Evolutionary conservation across 108 stramenopile species (phyloP), one percentile per base, ranked within the genome.

Genomic region (Nitzschia inconspicua): DNA sequence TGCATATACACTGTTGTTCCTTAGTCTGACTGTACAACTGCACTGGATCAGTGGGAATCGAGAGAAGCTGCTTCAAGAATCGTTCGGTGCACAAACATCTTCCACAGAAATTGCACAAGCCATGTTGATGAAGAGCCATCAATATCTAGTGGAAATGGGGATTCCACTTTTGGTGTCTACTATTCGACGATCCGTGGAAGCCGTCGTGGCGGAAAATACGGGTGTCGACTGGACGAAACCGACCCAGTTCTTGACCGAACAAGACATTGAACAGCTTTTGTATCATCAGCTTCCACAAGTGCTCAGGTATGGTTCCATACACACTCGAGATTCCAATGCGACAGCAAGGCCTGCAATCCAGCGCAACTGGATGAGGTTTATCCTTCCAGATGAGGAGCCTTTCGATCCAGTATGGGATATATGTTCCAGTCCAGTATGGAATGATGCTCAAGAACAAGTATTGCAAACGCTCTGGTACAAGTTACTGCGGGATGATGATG

Each of bases 1-100:
- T 23, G 65, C 65, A 14, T 57, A 44, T 25, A 47, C 36, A 0
- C 37, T 66, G 47, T 24, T 66, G 6, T 16, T 66, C 13, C 20
- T 66, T 47, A 56, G 54, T 34, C 29, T 66, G 65, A 66, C 65
- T 1, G 32, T 66, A 36, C 65, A 66, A 47, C 31, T 66, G 6
- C 49, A 57, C 28, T 66, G 65, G 65, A 32, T 44, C 9, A 28
- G 42, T 29, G 54, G 65, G 19, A 46, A 48, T 29, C 34, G 34
- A 11, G n/a, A 0, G 14, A 39, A 14, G 24, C 11, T 19, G 11
- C 8, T 24, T 5, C 37, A 56, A 4, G 51, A 32, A 8, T 52
- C 51, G 3, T 13, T 31, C 1, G 55, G 11, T 1, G 36, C 35
- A 20, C 24, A 23, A 18, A 23, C 14, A 16, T 7, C 16, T 11